phyloP scores from a whole-genome alignment of 306 rosid genomes.

The Trichosanthes cucumerina region DNA sequence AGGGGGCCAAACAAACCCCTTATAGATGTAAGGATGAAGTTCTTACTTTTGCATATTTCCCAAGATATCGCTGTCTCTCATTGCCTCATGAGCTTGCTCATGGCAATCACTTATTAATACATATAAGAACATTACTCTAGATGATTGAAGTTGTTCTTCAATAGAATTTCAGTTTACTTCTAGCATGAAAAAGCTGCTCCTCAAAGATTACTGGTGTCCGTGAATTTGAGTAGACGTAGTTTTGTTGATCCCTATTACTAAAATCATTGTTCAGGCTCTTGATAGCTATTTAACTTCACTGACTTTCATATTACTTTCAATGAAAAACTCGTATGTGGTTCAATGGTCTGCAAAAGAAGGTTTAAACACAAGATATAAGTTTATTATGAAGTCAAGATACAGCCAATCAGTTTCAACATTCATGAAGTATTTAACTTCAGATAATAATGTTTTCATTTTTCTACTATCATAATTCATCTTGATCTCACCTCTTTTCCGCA shows the following conservation, averaged over 20 bases:
- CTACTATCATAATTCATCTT: neutral
- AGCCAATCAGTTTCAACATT: neutral
- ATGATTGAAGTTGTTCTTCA: neutral
- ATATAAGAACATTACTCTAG: neutral
- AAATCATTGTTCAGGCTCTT: neutral
- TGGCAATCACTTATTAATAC: neutral
- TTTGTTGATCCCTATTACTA: neutral
- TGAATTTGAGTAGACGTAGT: neutral
- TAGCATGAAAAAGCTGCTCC: neutral
- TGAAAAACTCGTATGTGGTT: neutral
- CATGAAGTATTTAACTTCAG: neutral
- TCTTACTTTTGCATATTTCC: neutral
- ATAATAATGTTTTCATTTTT: neutral
- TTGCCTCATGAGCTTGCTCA: neutral
- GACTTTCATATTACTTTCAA: neutral
- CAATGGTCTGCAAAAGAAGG: neutral
- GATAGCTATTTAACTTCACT: neutral
- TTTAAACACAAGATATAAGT: neutral
- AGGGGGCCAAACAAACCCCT: no score
- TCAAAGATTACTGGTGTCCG: neutral
- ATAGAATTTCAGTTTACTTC: neutral
- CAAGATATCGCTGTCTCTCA: neutral
- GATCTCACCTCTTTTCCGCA: neutral
- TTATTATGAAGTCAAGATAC: conserved; percentile 1
- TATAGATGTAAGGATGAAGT: neutral